phyloP scores from a whole-genome alignment of 768 basidiomycete species.

The Cystobasidiopsis lactophilus region DNA sequence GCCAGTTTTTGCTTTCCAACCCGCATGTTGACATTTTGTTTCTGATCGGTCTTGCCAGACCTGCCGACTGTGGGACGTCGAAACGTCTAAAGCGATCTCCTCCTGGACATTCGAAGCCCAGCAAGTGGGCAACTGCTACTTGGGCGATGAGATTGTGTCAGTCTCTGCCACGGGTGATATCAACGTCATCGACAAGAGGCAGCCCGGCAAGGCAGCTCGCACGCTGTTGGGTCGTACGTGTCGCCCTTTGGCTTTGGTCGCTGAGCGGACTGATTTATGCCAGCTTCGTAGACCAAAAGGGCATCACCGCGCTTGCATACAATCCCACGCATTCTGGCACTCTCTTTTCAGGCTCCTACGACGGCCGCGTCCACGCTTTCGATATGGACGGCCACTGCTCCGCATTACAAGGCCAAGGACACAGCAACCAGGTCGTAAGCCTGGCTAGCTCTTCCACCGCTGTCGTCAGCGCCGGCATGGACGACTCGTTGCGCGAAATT shows the following conservation, averaged over 20 bases:
- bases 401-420: conserved; percentile 36
- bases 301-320: conserved; percentile 39
- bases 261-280: background rate
- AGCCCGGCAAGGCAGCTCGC: conserved; percentile 37
- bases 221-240: conserved; percentile 32
- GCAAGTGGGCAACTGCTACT: conserved; percentile 73
- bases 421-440: conserved; percentile 46
- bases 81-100: conserved; percentile 36
- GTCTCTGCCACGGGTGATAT: conserved; percentile 62
- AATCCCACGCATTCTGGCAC: conserved; percentile 17
- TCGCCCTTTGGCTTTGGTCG: background rate
- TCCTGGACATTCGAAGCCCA: conserved; percentile 36
- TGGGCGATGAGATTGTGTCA: conserved; percentile 45
- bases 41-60: conserved; percentile 36
- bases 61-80: conserved; percentile 74
- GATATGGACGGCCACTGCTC: conserved; percentile 33
- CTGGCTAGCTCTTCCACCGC: conserved; percentile 33
- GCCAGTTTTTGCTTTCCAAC: background rate
- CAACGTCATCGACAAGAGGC: conserved; percentile 57
- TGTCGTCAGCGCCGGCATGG: conserved; percentile 52
- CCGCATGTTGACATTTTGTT: background rate
- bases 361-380: conserved; percentile 52
- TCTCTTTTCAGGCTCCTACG: conserved; percentile 41
- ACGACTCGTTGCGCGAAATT: conserved; percentile 55
- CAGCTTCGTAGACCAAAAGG: conserved; percentile 32